These are phyloP conservation scores for Limnomonas spitsbergensis DNA, from an alignment of 139 green algal genomes.

Conservation along the genomic window DNA sequence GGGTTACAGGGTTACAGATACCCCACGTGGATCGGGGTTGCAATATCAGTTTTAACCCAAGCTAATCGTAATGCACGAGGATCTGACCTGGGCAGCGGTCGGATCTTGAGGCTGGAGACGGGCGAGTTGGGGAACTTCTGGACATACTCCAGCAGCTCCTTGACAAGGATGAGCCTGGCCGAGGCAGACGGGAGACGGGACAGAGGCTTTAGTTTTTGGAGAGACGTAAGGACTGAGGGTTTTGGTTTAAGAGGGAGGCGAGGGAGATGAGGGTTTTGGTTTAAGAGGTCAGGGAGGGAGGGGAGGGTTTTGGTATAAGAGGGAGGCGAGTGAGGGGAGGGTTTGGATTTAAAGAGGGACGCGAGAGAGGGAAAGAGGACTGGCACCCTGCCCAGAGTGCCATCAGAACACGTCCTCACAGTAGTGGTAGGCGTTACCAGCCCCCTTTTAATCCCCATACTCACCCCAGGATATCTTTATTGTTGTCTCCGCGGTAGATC, in stretches of 20 bases:
- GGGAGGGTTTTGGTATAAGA: no score
- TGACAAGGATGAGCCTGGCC: conserved; percentile 62
- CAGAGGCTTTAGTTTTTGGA: background rate
- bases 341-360: no score
- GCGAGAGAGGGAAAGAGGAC: no score
- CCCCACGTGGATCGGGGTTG: no score
- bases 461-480: conserved; percentile 21
- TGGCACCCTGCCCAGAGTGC: no score
- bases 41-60: no score
- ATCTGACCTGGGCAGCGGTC: conserved; percentile 25
- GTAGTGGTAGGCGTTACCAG: no score
- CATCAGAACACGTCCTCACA: no score
- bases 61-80: no score
- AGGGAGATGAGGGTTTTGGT: background rate
- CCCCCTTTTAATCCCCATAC: no score
- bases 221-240: background rate
- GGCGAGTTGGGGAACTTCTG: conserved; percentile 18
- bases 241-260: background rate
- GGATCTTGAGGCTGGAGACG: conserved; percentile 9
- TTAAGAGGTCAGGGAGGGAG: background rate
- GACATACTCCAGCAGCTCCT: conserved; percentile 58
- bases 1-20: no score
- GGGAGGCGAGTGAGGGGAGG: no score
- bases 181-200: conserved; percentile 12
- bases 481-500: conserved; percentile 20